Conservation (phyloP, 2,329 filamentous ascomycete species). For the Drechslerella stenobrocha region DNA sequence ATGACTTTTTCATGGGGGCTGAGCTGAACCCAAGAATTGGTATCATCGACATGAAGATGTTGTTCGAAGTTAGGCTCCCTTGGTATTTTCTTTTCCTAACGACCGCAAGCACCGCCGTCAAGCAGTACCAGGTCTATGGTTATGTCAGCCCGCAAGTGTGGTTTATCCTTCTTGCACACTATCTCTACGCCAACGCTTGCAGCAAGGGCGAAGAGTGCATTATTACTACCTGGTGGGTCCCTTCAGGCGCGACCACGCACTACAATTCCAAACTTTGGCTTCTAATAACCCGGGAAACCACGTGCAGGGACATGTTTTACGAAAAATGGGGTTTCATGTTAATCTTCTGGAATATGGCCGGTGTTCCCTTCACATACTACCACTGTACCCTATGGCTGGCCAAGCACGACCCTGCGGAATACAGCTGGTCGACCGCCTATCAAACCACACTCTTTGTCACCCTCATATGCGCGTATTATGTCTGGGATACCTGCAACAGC, state of each 20-base stretch:
- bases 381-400: constrained; percentile 90
- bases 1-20: constrained; percentile 90
- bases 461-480: constrained; percentile 85
- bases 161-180: constrained; percentile 86
- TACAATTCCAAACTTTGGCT: constrained; percentile 1
- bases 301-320: constrained; percentile 81
- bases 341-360: constrained; percentile 95
- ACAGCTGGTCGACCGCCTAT: constrained; percentile 68
- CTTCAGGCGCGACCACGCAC: not conserved
- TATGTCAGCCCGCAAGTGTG: constrained; percentile 82
- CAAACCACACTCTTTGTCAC: constrained; percentile 67
- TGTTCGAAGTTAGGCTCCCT: constrained; percentile 87
- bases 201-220: constrained; percentile 91
- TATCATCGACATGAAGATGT: constrained; percentile 90
- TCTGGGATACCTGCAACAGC: constrained; percentile 89
- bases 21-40: constrained; percentile 84
- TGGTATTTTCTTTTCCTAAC: constrained; percentile 89
- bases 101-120: constrained; percentile 72
- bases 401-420: constrained; percentile 76
- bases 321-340: constrained; percentile 98
- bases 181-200: constrained; percentile 88
- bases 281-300: constrained; percentile 5
- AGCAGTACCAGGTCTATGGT: constrained; percentile 81
- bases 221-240: constrained; percentile 71
- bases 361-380: constrained; percentile 87